Evolutionary conservation across 768 basidiomycete genomes (phyloP).

Genomic region (Amanita phalloides): DNA sequence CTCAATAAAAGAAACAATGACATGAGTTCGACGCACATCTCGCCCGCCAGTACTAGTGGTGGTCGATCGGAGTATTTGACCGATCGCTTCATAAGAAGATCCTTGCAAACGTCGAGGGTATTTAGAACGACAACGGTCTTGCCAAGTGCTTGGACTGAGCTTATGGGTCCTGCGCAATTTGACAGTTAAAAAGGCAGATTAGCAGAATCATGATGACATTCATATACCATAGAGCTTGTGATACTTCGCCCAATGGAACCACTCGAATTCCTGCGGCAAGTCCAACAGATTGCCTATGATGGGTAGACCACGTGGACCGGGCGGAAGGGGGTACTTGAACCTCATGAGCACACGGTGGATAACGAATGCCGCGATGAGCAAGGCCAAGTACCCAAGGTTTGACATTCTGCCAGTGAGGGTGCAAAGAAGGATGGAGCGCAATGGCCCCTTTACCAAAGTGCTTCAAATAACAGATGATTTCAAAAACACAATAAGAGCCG

Average conservation of each 20-base stretch:
- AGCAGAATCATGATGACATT: background rate
- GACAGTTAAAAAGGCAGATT: background rate
- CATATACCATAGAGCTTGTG: background rate
- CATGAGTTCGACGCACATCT: constrained; percentile 19
- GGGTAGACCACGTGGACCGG: background rate
- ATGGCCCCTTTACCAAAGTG: too few relatives aligned
- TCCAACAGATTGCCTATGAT: constrained; percentile 1
- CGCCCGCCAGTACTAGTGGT: constrained; percentile 17
- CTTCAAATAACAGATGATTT: too few relatives aligned
- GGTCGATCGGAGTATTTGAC: constrained; percentile 40
- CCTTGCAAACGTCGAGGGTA: constrained; percentile 26
- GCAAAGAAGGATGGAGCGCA: too few relatives aligned
- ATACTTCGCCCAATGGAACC: background rate
- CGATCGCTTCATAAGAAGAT: constrained; percentile 36
- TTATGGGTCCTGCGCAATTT: constrained; percentile 23
- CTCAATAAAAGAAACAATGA: constrained; percentile 15
- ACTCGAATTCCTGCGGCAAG: background rate
- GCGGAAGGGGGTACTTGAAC: background rate
- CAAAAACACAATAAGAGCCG: too few relatives aligned
- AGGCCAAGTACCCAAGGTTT: background rate
- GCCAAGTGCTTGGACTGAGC: constrained; percentile 26
- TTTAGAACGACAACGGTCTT: constrained; percentile 35
- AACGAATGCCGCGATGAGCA: background rate
- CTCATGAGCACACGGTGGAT: background rate
- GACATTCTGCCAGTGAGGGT: background rate